These are phyloP conservation scores for Kregervanrija pseudodelftensis DNA, from an alignment of 805 yeast genomes.

Conservation along the genomic window DNA sequence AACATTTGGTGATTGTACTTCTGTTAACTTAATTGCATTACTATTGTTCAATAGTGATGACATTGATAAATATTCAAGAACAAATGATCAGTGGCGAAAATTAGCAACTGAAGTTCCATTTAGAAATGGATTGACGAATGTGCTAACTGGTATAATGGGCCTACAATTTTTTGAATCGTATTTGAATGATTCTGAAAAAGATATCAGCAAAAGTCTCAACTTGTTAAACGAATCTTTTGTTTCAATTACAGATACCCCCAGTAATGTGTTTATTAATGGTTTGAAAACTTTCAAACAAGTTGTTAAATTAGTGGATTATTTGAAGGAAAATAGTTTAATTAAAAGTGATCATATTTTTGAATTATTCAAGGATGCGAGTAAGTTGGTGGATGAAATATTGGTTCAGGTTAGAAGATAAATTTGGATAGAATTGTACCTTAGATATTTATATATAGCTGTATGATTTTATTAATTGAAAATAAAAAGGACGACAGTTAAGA, in stretches of 20 bases:
- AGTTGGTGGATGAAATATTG: conserved; percentile 6
- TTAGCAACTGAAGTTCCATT: conserved; percentile 59
- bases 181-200: conserved; percentile 11
- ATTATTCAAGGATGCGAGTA: conserved; percentile 10
- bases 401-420: no score
- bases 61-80: conserved; percentile 36
- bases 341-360: conserved; percentile 5
- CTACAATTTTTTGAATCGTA: conserved; percentile 42
- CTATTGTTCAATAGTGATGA: conserved; percentile 48
- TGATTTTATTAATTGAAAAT: background rate
- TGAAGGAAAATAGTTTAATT: conserved; percentile 14
- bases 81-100: conserved; percentile 50
- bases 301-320: conserved; percentile 13
- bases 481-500: no score
- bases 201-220: conserved; percentile 7
- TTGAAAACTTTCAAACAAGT: conserved; percentile 21
- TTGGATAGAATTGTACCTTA: no score
- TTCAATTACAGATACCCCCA: conserved; percentile 15
- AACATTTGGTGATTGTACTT: conserved; percentile 48
- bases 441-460: background rate
- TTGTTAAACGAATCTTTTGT: conserved; percentile 14
- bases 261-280: conserved; percentile 14
- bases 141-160: conserved; percentile 54
- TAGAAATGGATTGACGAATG: conserved; percentile 45
- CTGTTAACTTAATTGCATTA: conserved; percentile 42